These are phyloP conservation scores for Coniosporium apollinis DNA, from an alignment of 495 filamentous ascomycete genomes.

Conservation along the genomic window DNA sequence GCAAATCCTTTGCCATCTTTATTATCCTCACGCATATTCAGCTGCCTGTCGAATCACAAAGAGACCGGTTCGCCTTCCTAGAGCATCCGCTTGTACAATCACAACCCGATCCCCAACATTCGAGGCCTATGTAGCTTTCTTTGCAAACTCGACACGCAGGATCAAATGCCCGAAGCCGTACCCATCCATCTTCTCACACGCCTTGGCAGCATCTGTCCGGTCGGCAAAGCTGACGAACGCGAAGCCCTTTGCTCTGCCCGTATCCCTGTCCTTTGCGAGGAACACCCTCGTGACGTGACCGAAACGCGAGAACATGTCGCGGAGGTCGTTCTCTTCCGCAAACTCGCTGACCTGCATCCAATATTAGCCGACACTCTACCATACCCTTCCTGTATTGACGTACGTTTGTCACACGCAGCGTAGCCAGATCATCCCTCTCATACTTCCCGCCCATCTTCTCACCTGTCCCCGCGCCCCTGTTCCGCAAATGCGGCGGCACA, in stretches of 20 bases:
- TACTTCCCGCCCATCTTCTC: slow-evolving; percentile 89
- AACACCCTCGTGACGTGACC: slow-evolving; percentile 94
- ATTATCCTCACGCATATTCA: no score
- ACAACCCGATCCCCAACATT: no score
- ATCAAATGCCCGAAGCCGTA: slow-evolving; percentile 32
- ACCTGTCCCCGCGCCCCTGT: slow-evolving; percentile 44
- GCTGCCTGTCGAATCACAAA: no score
- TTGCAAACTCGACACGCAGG: slow-evolving; percentile 27
- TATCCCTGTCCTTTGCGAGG: slow-evolving; percentile 91
- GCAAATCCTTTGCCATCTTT: no score
- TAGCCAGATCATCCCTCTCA: slow-evolving; percentile 92
- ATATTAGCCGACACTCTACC: no score
- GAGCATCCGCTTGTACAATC: no score
- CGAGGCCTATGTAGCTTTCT: slow-evolving; percentile 22
- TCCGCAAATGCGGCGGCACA: slow-evolving; percentile 80
- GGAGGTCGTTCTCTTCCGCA: slow-evolving; percentile 84
- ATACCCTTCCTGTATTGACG: no score
- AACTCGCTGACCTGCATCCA: slow-evolving; percentile 69
- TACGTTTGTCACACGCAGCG: slow-evolving; percentile 92
- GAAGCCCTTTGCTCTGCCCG: slow-evolving; percentile 87
- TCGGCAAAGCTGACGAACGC: slow-evolving; percentile 95
- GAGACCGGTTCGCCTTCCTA: no score
- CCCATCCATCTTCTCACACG: slow-evolving; percentile 95
- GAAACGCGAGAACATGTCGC: slow-evolving; percentile 94
- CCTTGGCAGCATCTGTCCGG: slow-evolving; percentile 69